Conservation (phyloP, 2,329 filamentous ascomycete species). For the Corniculantispora saksenae region DNA sequence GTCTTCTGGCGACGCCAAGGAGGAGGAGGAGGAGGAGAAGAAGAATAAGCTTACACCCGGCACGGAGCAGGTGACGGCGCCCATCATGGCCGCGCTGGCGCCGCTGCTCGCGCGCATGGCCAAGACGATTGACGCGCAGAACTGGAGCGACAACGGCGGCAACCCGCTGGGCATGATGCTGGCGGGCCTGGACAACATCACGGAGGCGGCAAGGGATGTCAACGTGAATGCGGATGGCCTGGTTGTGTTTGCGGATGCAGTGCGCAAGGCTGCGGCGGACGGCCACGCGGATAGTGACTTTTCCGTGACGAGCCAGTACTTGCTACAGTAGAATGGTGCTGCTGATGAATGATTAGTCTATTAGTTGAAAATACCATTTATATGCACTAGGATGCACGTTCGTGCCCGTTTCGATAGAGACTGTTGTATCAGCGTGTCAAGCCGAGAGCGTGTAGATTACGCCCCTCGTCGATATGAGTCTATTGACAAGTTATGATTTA, state of each 20-base stretch:
- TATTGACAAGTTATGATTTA: no score
- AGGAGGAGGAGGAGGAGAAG: neutral
- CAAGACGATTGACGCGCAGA: constrained; percentile 25
- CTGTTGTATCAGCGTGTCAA: no score
- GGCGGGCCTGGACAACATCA: constrained; percentile 27
- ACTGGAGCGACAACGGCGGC: constrained; percentile 27
- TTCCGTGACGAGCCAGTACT: neutral
- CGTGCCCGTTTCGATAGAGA: no score
- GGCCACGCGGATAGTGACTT: neutral
- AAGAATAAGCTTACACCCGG: constrained; percentile 12
- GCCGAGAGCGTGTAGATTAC: no score
- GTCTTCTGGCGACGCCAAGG: no score
- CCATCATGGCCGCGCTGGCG: constrained; percentile 29
- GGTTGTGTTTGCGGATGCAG: constrained; percentile 25
- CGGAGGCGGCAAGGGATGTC: constrained; percentile 17
- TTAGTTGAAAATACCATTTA: no score
- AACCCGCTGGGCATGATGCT: constrained; percentile 31
- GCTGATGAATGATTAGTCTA: no score
- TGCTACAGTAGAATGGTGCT: neutral
- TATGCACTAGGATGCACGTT: no score
- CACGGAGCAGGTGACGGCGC: constrained; percentile 24
- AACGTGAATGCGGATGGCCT: constrained; percentile 10
- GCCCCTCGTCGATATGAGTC: no score
- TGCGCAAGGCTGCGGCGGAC: constrained; percentile 15
- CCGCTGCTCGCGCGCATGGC: constrained; percentile 27